Conservation (phyloP, 208 protist species). For the Leishmania tarentolae region DNA sequence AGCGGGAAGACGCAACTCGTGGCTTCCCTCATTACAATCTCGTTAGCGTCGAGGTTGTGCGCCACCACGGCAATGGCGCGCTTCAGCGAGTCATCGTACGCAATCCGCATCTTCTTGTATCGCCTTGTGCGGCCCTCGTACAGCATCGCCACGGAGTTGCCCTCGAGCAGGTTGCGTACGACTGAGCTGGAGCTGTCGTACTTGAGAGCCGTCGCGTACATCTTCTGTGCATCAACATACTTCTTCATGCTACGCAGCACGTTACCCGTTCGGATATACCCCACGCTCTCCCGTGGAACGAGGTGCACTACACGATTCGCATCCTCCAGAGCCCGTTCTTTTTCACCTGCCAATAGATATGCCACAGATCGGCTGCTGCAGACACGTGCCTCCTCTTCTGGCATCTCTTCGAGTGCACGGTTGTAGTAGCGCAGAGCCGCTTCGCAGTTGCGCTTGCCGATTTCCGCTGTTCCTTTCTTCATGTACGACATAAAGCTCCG, state of each 20-base stretch:
- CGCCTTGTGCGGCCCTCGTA: slow-evolving; percentile 49
- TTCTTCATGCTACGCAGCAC: slow-evolving; percentile 68
- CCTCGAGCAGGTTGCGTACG: slow-evolving; percentile 51
- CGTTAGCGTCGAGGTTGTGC: slow-evolving; percentile 29
- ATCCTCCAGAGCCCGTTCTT: slow-evolving; percentile 56
- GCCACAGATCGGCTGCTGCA: slow-evolving; percentile 77
- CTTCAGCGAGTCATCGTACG: slow-evolving; percentile 35
- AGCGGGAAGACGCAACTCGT: slow-evolving; percentile 42
- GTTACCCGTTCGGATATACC: slow-evolving; percentile 82
- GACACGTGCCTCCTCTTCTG: slow-evolving; percentile 61
- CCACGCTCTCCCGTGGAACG: slow-evolving; percentile 50
- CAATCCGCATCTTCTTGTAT: slow-evolving; percentile 41
- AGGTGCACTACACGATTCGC: slow-evolving; percentile 66
- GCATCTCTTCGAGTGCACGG: slow-evolving; percentile 54
- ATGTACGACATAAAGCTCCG: slow-evolving; percentile 53
- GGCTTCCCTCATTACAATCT: slow-evolving; percentile 42
- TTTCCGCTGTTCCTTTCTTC: slow-evolving; percentile 60
- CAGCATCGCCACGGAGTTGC: slow-evolving; percentile 70
- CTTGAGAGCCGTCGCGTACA: slow-evolving; percentile 63
- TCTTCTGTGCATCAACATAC: slow-evolving; percentile 66
- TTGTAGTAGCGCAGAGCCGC: slow-evolving; percentile 72
- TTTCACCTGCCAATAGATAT: slow-evolving; percentile 51
- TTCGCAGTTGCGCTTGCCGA: slow-evolving; percentile 59
- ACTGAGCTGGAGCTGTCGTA: slow-evolving; percentile 42
- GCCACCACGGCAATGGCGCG: slow-evolving; percentile 36